Conservation (phyloP, 768 basidiomycete species). For the Pleurotus platypus region DNA sequence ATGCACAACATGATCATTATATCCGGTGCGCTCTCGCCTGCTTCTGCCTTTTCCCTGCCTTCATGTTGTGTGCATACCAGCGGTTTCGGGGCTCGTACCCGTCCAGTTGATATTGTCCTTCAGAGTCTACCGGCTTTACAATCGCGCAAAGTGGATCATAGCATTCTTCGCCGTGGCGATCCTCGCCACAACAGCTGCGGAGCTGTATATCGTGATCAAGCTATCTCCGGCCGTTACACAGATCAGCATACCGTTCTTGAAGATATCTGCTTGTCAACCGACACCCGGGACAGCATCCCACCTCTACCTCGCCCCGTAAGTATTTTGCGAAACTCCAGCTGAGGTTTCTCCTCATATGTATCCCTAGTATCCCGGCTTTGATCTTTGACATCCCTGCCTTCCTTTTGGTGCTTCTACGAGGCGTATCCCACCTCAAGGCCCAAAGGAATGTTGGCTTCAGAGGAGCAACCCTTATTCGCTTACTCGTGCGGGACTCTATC, state of each 20-base stretch:
- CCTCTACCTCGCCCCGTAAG: not conserved
- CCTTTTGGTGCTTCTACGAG: not conserved
- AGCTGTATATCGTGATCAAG: not conserved
- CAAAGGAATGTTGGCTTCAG: not conserved
- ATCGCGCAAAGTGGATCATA: not conserved
- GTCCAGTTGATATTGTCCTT: conserved; percentile 1
- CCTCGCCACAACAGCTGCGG: not conserved
- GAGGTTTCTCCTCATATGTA: not conserved
- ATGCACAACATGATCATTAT: not conserved
- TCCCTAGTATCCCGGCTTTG: not conserved
- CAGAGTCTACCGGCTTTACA: not conserved
- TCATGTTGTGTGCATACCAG: not conserved
- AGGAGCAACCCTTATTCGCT: not conserved
- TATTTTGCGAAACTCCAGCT: not conserved
- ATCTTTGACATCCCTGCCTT: not conserved
- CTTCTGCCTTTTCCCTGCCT: not conserved
- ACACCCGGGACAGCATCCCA: not conserved
- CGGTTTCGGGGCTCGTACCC: not conserved
- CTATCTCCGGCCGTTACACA: not conserved
- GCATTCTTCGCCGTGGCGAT: not conserved
- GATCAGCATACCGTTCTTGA: not conserved
- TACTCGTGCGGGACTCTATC: not conserved
- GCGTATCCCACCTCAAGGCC: not conserved
- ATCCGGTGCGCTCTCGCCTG: not conserved
- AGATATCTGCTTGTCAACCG: not conserved